Percentiles rank a stretch among this genome's conserved stretches.
Evolutionary conservation across 1,284 basidiomycete genomes (phyloP).

Genomic region (Phaffia rhodozyma): DNA sequence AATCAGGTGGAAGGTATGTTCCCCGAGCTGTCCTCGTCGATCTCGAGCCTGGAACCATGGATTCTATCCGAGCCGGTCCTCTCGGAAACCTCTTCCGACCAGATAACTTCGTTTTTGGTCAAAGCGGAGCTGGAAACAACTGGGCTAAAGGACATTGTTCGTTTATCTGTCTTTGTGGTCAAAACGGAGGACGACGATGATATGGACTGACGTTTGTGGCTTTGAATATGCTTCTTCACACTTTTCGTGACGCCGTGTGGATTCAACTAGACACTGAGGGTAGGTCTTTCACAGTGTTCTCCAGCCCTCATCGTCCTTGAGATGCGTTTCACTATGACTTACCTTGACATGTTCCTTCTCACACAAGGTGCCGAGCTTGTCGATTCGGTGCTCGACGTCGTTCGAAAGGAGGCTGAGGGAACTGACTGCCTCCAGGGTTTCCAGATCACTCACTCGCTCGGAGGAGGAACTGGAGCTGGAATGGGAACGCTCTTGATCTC

Average conservation of each 20-base stretch:
- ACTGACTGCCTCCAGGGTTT: slow-evolving; percentile 48
- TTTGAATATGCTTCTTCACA: slow-evolving; percentile 7
- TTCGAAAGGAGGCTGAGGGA: slow-evolving; percentile 48
- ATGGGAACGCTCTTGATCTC: slow-evolving; percentile 51
- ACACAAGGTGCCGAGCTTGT: slow-evolving; percentile 43
- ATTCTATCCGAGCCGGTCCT: slow-evolving; percentile 64
- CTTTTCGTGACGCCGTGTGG: not conserved
- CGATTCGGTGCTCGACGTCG: slow-evolving; percentile 46
- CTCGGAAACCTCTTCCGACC: slow-evolving; percentile 44
- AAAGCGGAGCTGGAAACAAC: slow-evolving; percentile 47
- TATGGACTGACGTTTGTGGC: not conserved
- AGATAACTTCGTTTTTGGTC: slow-evolving; percentile 48
- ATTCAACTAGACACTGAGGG: slow-evolving; percentile 31
- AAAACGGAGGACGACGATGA: not conserved
- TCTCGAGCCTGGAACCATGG: slow-evolving; percentile 95
- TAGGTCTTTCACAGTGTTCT: slow-evolving; percentile 11
- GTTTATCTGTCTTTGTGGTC: slow-evolving; percentile 14
- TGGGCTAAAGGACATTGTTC: slow-evolving; percentile 45
- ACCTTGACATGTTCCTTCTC: not conserved
- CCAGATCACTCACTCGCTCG: slow-evolving; percentile 51
- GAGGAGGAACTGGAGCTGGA: slow-evolving; percentile 51
- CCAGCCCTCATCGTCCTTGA: not conserved
- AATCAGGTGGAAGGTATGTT: slow-evolving; percentile 71
- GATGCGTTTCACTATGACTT: not conserved
- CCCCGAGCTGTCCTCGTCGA: slow-evolving; percentile 90